Base-by-base conservation (phyloP, 441 rosid genomes). In the Dalechampia spathulata region DNA sequence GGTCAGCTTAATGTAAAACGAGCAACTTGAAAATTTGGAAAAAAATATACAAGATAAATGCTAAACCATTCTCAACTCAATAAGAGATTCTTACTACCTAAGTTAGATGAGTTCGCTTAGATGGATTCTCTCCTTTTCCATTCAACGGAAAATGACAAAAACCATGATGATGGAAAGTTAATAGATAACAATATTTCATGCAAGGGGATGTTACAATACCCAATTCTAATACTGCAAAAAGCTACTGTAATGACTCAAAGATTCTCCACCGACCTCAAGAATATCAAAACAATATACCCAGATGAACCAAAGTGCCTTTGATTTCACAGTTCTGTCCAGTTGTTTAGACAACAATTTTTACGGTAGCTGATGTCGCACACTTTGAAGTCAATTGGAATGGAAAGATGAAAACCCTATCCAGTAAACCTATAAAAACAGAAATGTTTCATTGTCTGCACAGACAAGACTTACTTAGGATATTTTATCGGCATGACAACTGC, bases 401-500 rank as follows among this genome's bases (percentile, higher is more conserved):
- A n/a, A 16, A 16, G 19, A 57, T 49, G 42, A 49, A 23, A 38
- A 19, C 4, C 34, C 26, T 17, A 36, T 49, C n/a, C 21, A n/a
- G 20, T 7, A 17, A 5, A 53, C 23, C 0, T 1, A 5, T 1
- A 38, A 0, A 16, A 38, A 21, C 7, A 10, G 0, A 32, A 21
- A 10, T 32, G 14, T 16, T 20, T n/a, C 22, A 13, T 25, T n/a
- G 38, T 9, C 25, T 25, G 37, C 15, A 19, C n/a, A 1, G 27
- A 21, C 25, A 62, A 49, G 46, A 79, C 87, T 62, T 75, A 91
- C 98, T 82, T 73, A 61, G 98, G 96, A 70, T 92, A 92, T 70
- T 92, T 92, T 46, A 92, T 92, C 44, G 96, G 98, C 98, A 92
- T 92, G 57, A 92, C 95, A 65, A 92, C 98, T 30, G 96, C 98